Evolutionary conservation across 2,329 filamentous ascomycete species (phyloP).

Genomic region (Myotisia sp.): DNA sequence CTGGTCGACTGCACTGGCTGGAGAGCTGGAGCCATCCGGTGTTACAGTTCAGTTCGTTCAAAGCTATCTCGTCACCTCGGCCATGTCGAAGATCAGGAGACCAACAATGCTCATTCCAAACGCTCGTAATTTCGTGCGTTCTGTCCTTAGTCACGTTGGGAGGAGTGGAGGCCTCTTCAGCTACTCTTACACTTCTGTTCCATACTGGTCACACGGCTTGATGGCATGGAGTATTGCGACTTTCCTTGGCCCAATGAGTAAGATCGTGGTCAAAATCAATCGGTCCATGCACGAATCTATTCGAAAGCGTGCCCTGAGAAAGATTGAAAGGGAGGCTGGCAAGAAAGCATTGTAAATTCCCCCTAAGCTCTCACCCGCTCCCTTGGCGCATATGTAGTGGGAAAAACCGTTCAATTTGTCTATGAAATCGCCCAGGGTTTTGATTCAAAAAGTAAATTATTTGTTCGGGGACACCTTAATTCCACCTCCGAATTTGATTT

Average conservation of each 20-base stretch:
- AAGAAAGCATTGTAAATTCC: slow-evolving; percentile 28
- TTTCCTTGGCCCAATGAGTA: slow-evolving; percentile 44
- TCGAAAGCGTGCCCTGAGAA: slow-evolving; percentile 64
- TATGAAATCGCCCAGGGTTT: too few relatives aligned
- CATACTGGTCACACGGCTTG: slow-evolving; percentile 81
- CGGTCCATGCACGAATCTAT: slow-evolving; percentile 68
- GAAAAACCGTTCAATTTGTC: too few relatives aligned
- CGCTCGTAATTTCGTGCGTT: slow-evolving; percentile 66
- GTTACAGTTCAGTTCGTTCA: slow-evolving; percentile 85
- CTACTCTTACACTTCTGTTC: slow-evolving; percentile 72
- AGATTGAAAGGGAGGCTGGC: slow-evolving; percentile 65
- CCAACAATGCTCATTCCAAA: slow-evolving; percentile 65
- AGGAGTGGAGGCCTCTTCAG: slow-evolving; percentile 60
- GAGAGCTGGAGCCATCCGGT: slow-evolving; percentile 65
- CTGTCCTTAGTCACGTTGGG: slow-evolving; percentile 68
- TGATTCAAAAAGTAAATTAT: too few relatives aligned
- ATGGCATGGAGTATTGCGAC: slow-evolving; percentile 68
- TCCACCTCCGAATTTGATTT: too few relatives aligned
- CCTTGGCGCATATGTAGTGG: too few relatives aligned
- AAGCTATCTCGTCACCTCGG: slow-evolving; percentile 83
- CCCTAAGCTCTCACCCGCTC: too few relatives aligned
- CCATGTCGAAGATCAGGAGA: slow-evolving; percentile 91
- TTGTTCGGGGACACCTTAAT: too few relatives aligned
- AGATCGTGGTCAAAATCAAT: slow-evolving; percentile 46
- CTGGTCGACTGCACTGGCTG: slow-evolving; percentile 76